Percentiles rank a stretch among this genome's conserved stretches.
Conservation (phyloP, 2,329 filamentous ascomycete genomes). For the Penicillium sp. region DNA sequence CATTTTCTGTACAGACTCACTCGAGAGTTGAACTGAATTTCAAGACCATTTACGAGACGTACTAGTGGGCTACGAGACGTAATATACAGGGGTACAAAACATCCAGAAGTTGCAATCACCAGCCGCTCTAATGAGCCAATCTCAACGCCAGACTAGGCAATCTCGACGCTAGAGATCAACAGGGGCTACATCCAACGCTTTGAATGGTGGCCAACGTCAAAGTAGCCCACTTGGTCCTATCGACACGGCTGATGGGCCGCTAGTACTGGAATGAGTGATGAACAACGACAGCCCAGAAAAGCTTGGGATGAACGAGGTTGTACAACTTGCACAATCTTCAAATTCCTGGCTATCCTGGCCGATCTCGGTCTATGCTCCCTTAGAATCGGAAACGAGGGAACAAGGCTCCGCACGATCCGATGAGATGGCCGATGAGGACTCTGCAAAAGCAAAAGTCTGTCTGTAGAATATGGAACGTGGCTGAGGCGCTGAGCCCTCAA, state of each 20-base stretch:
- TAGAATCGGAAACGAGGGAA: not conserved
- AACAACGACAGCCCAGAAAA: not conserved
- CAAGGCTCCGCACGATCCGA: not conserved
- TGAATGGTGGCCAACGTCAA: constrained; percentile 4
- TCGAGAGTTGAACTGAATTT: not conserved
- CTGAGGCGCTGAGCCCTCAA: not conserved
- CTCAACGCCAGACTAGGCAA: constrained; percentile 3
- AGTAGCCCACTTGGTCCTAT: not conserved
- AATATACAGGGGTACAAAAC: not conserved
- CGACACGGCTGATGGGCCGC: not conserved
- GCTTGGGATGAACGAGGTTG: not conserved
- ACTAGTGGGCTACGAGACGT: not conserved
- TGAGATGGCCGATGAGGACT: not conserved
- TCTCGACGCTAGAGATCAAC: constrained; percentile 6
- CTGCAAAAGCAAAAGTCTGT: not conserved
- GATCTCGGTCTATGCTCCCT: not conserved
- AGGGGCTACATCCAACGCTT: not conserved
- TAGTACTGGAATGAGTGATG: not conserved
- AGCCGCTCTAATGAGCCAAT: not conserved
- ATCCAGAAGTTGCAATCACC: not conserved
- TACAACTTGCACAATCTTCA: not conserved
- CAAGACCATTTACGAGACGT: no score
- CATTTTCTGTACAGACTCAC: not conserved
- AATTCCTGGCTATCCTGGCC: not conserved
- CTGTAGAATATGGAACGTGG: constrained; percentile 1